These are phyloP conservation scores for Ustilago shanxiensis DNA, from an alignment of 1,284 basidiomycete genomes.

Conservation along the genomic window DNA sequence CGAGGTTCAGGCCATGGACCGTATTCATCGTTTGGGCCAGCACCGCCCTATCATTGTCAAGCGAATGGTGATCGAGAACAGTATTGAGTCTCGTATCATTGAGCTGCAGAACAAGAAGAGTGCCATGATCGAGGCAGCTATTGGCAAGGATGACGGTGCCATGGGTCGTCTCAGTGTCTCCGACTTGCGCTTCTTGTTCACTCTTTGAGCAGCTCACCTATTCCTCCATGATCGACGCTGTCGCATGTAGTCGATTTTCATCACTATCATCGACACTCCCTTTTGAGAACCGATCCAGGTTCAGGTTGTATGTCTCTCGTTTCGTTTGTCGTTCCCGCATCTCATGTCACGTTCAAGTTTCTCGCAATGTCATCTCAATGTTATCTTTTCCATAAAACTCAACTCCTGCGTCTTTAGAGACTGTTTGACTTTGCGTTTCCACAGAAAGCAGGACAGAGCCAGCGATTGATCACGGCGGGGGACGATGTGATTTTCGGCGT, in stretches of 20 bases:
- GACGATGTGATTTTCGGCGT: slow-evolving; percentile 10
- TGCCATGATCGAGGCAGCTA: slow-evolving; percentile 69
- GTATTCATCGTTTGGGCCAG: slow-evolving; percentile 86
- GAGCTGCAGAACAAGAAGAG: slow-evolving; percentile 94
- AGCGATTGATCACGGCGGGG: background rate
- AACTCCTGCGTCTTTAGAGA: background rate
- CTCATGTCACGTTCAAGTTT: slow-evolving; percentile 10
- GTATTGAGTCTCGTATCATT: slow-evolving; percentile 90
- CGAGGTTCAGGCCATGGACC: slow-evolving; percentile 86
- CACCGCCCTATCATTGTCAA: slow-evolving; percentile 91
- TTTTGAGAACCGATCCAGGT: too few relatives aligned
- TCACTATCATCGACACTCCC: background rate
- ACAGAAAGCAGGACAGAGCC: too few relatives aligned
- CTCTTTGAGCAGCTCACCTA: slow-evolving; percentile 43
- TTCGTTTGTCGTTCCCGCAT: slow-evolving; percentile 11
- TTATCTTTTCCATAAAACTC: too few relatives aligned
- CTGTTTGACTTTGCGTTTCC: too few relatives aligned
- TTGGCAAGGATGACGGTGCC: slow-evolving; percentile 67
- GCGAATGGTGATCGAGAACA: slow-evolving; percentile 94
- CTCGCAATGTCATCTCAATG: slow-evolving; percentile 10
- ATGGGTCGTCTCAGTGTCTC: slow-evolving; percentile 68
- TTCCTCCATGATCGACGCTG: background rate
- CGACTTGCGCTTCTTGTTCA: slow-evolving; percentile 67
- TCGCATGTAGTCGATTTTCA: background rate
- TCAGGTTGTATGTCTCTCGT: background rate